Conservation (phyloP, 164 flowering plant genomes). For the Tetrastigma voinierianum region DNA sequence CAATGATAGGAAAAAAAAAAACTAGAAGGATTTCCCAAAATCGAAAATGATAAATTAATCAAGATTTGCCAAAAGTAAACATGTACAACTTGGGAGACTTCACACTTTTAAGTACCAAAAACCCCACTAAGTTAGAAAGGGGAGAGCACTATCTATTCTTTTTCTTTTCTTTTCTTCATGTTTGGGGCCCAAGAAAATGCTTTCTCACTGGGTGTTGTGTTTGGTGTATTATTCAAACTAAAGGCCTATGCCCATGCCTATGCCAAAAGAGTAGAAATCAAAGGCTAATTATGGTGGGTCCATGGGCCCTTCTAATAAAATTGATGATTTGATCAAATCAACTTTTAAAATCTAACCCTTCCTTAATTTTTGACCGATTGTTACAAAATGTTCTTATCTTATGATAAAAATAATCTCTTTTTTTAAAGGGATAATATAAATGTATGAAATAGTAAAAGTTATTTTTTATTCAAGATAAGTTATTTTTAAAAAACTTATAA, state of each 20-base stretch:
- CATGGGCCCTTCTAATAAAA: background rate
- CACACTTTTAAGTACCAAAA: background rate
- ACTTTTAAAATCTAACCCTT: too few species aligned
- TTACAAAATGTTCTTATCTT: too few species aligned
- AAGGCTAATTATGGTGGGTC: slow-evolving; percentile 16
- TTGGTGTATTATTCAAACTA: slow-evolving; percentile 10
- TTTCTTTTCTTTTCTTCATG: background rate
- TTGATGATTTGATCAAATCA: too few species aligned
- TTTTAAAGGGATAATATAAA: too few species aligned
- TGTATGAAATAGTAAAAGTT: too few species aligned
- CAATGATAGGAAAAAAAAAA: too few species aligned
- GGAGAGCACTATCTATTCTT: slow-evolving; percentile 1
- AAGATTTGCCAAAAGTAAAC: background rate
- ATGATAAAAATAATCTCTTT: too few species aligned
- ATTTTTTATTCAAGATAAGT: too few species aligned
- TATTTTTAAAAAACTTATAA: too few species aligned
- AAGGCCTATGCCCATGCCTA: slow-evolving; percentile 1
- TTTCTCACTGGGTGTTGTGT: background rate
- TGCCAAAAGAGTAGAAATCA: slow-evolving; percentile 3
- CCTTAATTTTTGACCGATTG: too few species aligned
- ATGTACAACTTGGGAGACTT: background rate
- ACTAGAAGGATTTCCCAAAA: background rate
- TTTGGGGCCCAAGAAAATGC: background rate
- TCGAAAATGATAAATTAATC: background rate
- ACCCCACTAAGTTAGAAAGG: background rate